Base-by-base conservation (phyloP, 495 filamentous ascomycete genomes). In the Penicillium mononematosum region DNA sequence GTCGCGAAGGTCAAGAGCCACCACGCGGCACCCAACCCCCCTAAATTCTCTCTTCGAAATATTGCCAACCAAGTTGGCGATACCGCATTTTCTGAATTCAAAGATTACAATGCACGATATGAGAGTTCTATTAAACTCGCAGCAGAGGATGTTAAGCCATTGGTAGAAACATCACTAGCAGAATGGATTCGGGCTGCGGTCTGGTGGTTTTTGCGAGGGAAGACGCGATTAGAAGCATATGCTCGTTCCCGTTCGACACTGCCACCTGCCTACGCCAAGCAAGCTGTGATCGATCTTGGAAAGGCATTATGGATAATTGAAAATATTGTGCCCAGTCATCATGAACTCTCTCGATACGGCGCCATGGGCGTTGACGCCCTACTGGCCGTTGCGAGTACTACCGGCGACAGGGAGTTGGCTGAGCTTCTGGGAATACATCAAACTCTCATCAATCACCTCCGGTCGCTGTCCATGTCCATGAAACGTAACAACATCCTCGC, bases 191-290 rank as follows among this genome's bases (percentile, higher is more conserved):
- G 86, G 56, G 86, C 83, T 44, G 84, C 83, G 17, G 68, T 88
- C 3, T 96, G 92, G 92, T 96, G 92, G 92, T 96, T 96, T 63
- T 64, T 95, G 56, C 84, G 80, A 36, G 92, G 90, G 50, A 84
- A 90, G 60, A 79, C 83, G 45, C 80, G 82, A 6, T 74, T 96
- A 46, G 91, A 96, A 72, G 73, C 72, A 10, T 79, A 85, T 53
- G 85, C 91, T 45, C 81, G 89, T 53, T 81, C 82, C 34, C 81
- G 81, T 8, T 81, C 85, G 11, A 63, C 65, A 8, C 50, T 55
- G 9, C 65, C 64, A 9, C 61, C 58, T 0, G 59, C 50, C 14
- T 60, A 59, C 31, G 72, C 72, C 17, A 71, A 85, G 56, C 89
- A 92, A 71, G 86, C 87, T 12, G 84, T 91, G 53, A 74, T 92